phyloP scores from a whole-genome alignment of 345 rosid species.

The Eucalyptus melliodora region DNA sequence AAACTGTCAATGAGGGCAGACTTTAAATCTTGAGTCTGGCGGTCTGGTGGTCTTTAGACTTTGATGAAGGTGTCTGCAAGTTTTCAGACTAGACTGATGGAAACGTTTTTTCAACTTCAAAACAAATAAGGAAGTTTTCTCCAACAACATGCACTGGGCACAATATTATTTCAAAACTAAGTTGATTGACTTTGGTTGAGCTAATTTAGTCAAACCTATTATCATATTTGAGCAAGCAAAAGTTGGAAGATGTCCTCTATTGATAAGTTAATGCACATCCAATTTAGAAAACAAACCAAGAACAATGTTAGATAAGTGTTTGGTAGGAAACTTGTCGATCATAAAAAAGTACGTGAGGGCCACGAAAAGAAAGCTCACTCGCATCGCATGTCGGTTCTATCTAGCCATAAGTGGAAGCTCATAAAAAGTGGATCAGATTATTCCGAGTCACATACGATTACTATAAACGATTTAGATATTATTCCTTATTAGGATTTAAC shows the following conservation, averaged over 20 bases:
- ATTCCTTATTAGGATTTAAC: not conserved
- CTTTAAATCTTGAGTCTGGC: too few relatives aligned
- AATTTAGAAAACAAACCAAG: not conserved
- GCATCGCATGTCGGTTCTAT: not conserved
- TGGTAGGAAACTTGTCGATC: not conserved
- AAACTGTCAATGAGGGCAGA: too few relatives aligned
- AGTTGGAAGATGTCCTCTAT: not conserved
- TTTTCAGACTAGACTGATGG: too few relatives aligned
- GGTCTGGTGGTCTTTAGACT: too few relatives aligned
- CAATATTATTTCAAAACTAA: not conserved
- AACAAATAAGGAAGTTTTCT: too few relatives aligned
- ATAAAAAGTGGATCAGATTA: not conserved
- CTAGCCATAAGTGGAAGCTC: not conserved
- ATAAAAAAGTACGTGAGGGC: not conserved
- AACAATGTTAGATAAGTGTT: not conserved
- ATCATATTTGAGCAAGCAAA: not conserved
- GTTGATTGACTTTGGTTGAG: not conserved
- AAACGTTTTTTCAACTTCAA: too few relatives aligned
- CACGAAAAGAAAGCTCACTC: not conserved
- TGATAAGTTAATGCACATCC: not conserved
- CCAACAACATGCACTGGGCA: not conserved
- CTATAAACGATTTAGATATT: not conserved
- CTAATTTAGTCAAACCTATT: not conserved
- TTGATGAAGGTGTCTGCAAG: fast-evolving
- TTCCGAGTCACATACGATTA: not conserved